Conservation (phyloP, 108 stramenopile species). For the Fragilaria crotonensis region DNA sequence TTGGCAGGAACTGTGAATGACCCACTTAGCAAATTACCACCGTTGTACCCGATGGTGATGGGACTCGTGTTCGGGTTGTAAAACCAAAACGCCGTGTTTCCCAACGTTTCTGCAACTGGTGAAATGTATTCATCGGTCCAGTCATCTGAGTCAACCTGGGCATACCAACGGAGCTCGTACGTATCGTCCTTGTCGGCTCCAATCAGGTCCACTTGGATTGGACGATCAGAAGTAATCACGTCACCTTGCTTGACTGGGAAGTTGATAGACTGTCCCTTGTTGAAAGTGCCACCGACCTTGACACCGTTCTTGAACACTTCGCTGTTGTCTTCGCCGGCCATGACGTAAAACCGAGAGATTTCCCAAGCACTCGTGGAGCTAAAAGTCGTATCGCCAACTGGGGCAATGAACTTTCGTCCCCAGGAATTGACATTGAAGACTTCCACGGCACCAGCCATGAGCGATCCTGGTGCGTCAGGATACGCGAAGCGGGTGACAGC, state of each 20-base stretch:
- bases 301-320: neutral
- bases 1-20: too few relatives aligned
- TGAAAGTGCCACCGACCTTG: neutral
- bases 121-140: constrained; percentile 10
- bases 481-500: constrained; percentile 17
- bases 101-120: constrained; percentile 14
- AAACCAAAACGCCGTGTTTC: neutral
- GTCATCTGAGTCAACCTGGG: constrained; percentile 3
- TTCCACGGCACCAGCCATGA: constrained; percentile 18
- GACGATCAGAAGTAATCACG: neutral
- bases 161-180: constrained; percentile 19
- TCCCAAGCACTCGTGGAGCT: neutral
- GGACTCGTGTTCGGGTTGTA: constrained; percentile 1
- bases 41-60: neutral
- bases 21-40: neutral
- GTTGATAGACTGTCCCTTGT: neutral
- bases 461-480: constrained; percentile 9
- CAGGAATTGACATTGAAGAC: constrained; percentile 4
- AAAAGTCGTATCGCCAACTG: constrained; percentile 7
- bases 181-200: constrained; percentile 15
- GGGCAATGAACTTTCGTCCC: constrained; percentile 11
- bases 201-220: constrained; percentile 17
- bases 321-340: neutral
- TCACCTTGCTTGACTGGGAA: neutral
- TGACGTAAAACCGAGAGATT: neutral